A percentile compares a stretch with the other conserved stretches of the same genome.
Conservation (phyloP, 805 yeast genomes). For the Saturnispora sekii region DNA sequence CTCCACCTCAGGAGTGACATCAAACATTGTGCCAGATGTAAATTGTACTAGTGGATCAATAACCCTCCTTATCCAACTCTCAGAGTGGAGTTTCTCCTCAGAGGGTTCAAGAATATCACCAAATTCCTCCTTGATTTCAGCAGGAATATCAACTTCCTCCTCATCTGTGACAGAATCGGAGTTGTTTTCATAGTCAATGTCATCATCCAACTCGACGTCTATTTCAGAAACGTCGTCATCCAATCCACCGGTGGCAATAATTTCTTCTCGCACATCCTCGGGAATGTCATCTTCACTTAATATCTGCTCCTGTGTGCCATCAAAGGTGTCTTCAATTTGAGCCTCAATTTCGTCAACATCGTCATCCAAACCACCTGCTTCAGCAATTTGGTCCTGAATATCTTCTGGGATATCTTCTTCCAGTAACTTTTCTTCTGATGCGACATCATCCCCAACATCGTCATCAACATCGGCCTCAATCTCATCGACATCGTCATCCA, state of each 20-base stretch:
- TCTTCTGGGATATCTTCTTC: slow-evolving; percentile 8
- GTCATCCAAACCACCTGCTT: slow-evolving; percentile 2
- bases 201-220: background rate
- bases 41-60: slow-evolving; percentile 4
- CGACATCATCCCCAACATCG: slow-evolving; percentile 8
- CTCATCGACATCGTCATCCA: slow-evolving; percentile 5
- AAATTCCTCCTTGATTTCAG: slow-evolving; percentile 1
- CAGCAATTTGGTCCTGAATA: background rate
- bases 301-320: background rate
- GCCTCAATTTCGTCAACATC: slow-evolving; percentile 3
- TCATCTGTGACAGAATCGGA: slow-evolving; percentile 2
- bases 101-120: background rate
- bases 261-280: slow-evolving; percentile 1
- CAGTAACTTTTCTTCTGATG: background rate
- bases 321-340: background rate
- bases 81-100: background rate
- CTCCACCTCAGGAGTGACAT: background rate
- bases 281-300: slow-evolving; percentile 7
- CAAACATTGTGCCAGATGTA: slow-evolving; percentile 6
- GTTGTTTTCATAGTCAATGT: slow-evolving; percentile 3
- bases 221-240: slow-evolving; percentile 3
- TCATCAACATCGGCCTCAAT: background rate
- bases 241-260: background rate
- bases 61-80: background rate
- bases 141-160: background rate